These are phyloP conservation scores for Mucor indicus DNA, from an alignment of 371 early-diverging fungal genomes.

Conservation along the genomic window DNA sequence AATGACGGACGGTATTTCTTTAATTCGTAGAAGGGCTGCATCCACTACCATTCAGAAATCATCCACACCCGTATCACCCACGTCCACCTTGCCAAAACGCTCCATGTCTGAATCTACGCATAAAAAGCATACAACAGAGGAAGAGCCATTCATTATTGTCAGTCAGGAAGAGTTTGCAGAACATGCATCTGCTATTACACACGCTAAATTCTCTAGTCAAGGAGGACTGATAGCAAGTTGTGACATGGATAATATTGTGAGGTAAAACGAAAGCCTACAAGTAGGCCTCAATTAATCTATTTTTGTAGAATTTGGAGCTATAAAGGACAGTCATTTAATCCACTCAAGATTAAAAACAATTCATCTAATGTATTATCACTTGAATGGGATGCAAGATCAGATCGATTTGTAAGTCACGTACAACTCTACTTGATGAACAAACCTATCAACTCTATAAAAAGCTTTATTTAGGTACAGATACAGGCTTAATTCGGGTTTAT, in stretches of 20 bases:
- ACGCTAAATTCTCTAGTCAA: slow-evolving; percentile 58
- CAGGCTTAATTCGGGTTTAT: slow-evolving; percentile 53
- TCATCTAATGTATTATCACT: slow-evolving; percentile 51
- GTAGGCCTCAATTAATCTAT: not conserved
- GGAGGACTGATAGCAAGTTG: slow-evolving; percentile 64
- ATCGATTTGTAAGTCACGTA: slow-evolving; percentile 39
- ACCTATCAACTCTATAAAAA: too few species aligned
- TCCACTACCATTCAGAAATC: slow-evolving; percentile 15
- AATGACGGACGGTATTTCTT: slow-evolving; percentile 47
- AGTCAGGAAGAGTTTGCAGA: slow-evolving; percentile 60
- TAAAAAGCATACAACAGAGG: slow-evolving; percentile 6
- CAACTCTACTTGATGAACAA: too few species aligned
- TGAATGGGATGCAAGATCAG: slow-evolving; percentile 63
- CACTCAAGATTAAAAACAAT: slow-evolving; percentile 49
- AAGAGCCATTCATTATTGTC: slow-evolving; percentile 44
- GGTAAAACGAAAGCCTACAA: slow-evolving; percentile 22
- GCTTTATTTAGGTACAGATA: slow-evolving; percentile 61
- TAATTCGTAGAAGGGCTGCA: slow-evolving; percentile 43
- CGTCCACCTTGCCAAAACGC: not conserved
- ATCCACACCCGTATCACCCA: not conserved
- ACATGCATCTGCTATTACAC: slow-evolving; percentile 62
- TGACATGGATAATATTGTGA: slow-evolving; percentile 64
- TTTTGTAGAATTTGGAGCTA: slow-evolving; percentile 47
- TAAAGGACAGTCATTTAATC: slow-evolving; percentile 44
- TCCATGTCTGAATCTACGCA: slow-evolving; percentile 11